These are phyloP conservation scores for Ceratobasidium sp. DNA, from an alignment of 1,284 basidiomycete species.

Conservation along the genomic window DNA sequence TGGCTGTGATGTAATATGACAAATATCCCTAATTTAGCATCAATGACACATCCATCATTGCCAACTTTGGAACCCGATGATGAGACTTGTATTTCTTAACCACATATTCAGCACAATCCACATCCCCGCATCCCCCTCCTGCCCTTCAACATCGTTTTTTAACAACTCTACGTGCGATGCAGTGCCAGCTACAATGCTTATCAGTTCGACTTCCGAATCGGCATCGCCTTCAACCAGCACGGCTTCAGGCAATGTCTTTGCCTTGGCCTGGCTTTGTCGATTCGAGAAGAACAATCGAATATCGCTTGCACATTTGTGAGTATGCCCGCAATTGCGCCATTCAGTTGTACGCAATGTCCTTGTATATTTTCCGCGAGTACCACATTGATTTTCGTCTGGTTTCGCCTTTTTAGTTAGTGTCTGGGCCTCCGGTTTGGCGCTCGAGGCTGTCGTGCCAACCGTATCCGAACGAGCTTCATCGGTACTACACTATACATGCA, in stretches of 20 bases:
- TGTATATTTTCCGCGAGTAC: not conserved
- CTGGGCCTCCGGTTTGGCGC: not conserved
- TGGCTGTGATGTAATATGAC: too few relatives aligned
- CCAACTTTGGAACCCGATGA: too few relatives aligned
- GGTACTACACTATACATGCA: not conserved
- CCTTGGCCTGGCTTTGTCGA: not conserved
- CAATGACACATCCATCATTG: too few relatives aligned
- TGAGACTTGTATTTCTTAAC: too few relatives aligned
- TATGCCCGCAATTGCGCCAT: not conserved
- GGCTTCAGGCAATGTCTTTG: not conserved
- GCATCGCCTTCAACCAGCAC: not conserved
- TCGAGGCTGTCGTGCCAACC: not conserved
- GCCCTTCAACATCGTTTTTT: not conserved
- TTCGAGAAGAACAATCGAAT: not conserved
- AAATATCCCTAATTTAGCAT: too few relatives aligned
- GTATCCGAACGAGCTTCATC: not conserved
- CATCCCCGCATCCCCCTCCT: not conserved
- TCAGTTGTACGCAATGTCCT: not conserved
- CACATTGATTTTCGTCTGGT: not conserved
- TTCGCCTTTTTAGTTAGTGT: not conserved
- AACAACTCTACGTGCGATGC: not conserved
- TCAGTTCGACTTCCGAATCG: not conserved
- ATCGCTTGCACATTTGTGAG: not conserved
- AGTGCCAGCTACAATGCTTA: not conserved
- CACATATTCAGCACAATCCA: too few relatives aligned